phyloP scores from a whole-genome alignment of 768 basidiomycete genomes.

The Leccinellum luteum region DNA sequence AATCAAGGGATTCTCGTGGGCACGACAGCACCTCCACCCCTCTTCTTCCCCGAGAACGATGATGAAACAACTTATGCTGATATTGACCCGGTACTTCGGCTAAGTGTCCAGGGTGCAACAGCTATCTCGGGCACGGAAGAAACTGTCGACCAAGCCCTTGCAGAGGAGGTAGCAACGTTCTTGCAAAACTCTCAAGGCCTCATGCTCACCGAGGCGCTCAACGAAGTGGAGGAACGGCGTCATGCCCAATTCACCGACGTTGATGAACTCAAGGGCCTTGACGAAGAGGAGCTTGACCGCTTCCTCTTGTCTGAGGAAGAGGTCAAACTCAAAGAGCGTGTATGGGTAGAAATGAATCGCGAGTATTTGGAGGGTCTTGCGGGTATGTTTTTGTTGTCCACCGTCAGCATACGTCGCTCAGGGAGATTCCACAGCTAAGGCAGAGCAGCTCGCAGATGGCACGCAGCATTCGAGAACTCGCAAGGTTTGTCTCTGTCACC shows the following conservation, averaged over 20 bases:
- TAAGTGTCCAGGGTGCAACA: conserved; percentile 15
- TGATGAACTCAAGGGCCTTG: conserved; percentile 73
- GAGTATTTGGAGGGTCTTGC: conserved; percentile 89
- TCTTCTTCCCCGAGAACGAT: conserved; percentile 46
- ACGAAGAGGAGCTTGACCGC: conserved; percentile 85
- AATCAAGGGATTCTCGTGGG: conserved; percentile 68
- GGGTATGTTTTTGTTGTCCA: conserved; percentile 37
- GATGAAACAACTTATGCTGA: conserved; percentile 41
- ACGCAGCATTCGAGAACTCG: conserved; percentile 52
- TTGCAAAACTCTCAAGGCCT: conserved; percentile 60
- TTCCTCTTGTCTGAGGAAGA: conserved; percentile 80
- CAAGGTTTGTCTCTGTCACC: conserved; percentile 68
- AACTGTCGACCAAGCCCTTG: conserved; percentile 58
- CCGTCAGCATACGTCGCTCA: conserved; percentile 39
- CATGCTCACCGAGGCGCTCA: conserved; percentile 57
- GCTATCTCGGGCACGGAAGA: conserved; percentile 49
- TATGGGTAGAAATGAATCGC: conserved; percentile 92
- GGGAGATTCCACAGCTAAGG: conserved; percentile 60
- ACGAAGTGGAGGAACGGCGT: conserved; percentile 65
- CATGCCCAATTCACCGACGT: conserved; percentile 45
- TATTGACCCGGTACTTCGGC: conserved; percentile 57
- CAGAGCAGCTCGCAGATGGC: conserved; percentile 47
- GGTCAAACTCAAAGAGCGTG: conserved; percentile 80
- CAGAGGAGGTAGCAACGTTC: conserved; percentile 68
- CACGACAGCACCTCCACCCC: conserved; percentile 37